These are phyloP conservation scores for Elsinoe australis DNA, from an alignment of 2,329 filamentous ascomycete species.

Conservation along the genomic window DNA sequence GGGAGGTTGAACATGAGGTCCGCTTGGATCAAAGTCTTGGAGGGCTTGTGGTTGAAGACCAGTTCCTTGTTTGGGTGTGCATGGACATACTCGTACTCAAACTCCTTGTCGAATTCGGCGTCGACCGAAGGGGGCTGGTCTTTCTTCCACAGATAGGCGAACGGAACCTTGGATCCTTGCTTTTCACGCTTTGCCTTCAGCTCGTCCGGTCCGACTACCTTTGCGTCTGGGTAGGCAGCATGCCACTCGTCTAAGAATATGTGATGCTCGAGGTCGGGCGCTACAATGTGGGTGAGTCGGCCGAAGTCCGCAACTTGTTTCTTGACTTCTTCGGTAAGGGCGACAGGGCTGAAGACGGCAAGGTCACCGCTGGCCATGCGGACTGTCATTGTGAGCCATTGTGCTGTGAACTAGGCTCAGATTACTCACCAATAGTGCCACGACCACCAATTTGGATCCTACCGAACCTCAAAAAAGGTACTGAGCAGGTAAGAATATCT, in stretches of 20 bases:
- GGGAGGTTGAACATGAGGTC: conserved; percentile 91
- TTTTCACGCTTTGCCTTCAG: conserved; percentile 69
- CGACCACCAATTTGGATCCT: conserved; percentile 75
- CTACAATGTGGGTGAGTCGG: conserved; percentile 73
- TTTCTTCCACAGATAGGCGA: conserved; percentile 49
- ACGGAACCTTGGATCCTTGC: conserved; percentile 31
- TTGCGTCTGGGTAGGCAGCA: conserved; percentile 66
- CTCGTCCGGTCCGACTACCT: conserved; percentile 73
- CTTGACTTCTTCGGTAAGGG: conserved; percentile 68
- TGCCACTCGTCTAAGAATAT: conserved; percentile 86
- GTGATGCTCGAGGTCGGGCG: conserved; percentile 88
- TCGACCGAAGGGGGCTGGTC: conserved; percentile 47
- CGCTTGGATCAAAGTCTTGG: conserved; percentile 72
- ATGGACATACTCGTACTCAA: conserved; percentile 74
- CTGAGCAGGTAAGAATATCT: conserved; percentile 67
- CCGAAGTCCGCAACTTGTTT: conserved; percentile 42
- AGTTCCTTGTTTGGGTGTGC: conserved; percentile 78
- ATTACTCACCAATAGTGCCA: conserved; percentile 65
- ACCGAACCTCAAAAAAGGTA: conserved; percentile 79
- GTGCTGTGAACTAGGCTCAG: not conserved
- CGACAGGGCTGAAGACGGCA: conserved; percentile 86
- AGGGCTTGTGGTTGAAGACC: conserved; percentile 75
- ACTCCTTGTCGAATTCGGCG: conserved; percentile 76
- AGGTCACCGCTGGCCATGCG: conserved; percentile 69
- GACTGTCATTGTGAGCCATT: conserved; percentile 44